These are phyloP conservation scores for Termitomyces sp. DNA, from an alignment of 768 basidiomycete genomes.

Conservation along the genomic window DNA sequence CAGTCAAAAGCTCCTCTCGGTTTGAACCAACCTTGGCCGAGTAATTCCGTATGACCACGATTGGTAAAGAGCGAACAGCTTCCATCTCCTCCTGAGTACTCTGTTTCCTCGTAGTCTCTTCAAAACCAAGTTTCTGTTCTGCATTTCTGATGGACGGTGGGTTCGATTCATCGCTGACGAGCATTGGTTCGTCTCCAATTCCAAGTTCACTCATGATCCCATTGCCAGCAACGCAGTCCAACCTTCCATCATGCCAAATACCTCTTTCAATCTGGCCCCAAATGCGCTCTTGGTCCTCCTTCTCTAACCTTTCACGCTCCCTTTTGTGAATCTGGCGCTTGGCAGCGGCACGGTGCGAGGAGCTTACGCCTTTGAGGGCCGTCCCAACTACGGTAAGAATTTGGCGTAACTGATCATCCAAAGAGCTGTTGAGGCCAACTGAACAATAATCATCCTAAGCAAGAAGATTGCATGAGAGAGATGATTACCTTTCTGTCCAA, in stretches of 20 bases:
- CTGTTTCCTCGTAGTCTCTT: conserved; percentile 23
- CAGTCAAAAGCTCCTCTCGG: conserved; percentile 70
- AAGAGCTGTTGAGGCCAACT: conserved; percentile 83
- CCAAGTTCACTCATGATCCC: conserved; percentile 88
- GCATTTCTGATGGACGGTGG: neutral
- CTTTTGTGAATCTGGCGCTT: conserved; percentile 37
- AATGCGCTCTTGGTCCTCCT: conserved; percentile 35
- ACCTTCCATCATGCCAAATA: conserved; percentile 80
- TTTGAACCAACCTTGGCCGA: conserved; percentile 52
- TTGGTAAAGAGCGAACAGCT: conserved; percentile 65
- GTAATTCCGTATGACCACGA: conserved; percentile 86
- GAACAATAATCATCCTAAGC: neutral
- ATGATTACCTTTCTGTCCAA: conserved; percentile 82
- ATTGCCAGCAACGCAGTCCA: conserved; percentile 84
- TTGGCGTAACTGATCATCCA: conserved; percentile 80
- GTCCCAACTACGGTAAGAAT: conserved; percentile 77
- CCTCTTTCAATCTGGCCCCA: conserved; percentile 57
- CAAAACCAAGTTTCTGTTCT: conserved; percentile 20
- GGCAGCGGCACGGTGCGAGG: conserved; percentile 44
- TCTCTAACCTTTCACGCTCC: conserved; percentile 35
- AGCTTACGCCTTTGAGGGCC: conserved; percentile 65
- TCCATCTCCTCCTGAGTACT: conserved; percentile 45
- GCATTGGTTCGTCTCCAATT: conserved; percentile 68
- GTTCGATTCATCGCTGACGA: neutral
- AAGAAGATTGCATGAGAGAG: neutral